These are phyloP conservation scores for Lipomyces lipofer DNA, from an alignment of 805 yeast species.

Conservation along the genomic window DNA sequence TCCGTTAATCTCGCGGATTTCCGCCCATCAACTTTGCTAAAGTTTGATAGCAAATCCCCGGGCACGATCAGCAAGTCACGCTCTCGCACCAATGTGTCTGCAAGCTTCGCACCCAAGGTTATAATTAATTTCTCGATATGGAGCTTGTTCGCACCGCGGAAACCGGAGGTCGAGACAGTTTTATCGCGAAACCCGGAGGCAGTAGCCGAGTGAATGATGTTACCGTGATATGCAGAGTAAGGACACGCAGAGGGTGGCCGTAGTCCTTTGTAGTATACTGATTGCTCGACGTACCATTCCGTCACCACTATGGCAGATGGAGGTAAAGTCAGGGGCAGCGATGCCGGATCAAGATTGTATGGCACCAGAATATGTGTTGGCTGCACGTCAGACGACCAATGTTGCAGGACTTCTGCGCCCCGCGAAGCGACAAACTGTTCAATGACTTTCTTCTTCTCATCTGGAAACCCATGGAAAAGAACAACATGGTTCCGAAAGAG, in stretches of 20 bases:
- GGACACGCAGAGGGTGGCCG: constrained; percentile 4
- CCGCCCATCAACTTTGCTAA: constrained; percentile 3
- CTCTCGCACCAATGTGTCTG: constrained; percentile 50
- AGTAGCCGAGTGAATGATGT: constrained; percentile 43
- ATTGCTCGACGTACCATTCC: constrained; percentile 80
- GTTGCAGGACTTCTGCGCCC: constrained; percentile 20
- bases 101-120: constrained; percentile 53
- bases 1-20: constrained; percentile 19
- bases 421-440: constrained; percentile 20
- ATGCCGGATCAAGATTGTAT: constrained; percentile 9
- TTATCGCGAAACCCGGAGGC: constrained; percentile 36
- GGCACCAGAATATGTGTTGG: constrained; percentile 30
- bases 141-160: constrained; percentile 70
- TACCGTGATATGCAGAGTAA: constrained; percentile 44
- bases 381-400: neutral
- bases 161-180: constrained; percentile 64
- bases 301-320: constrained; percentile 50
- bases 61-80: constrained; percentile 56
- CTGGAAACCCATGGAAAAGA: constrained; percentile 12
- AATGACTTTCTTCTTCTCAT: constrained; percentile 3
- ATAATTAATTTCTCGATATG: constrained; percentile 67
- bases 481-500: constrained; percentile 15
- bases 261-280: constrained; percentile 56
- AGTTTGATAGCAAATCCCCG: constrained; percentile 5
- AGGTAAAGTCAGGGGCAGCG: constrained; percentile 16